These are phyloP conservation scores for Eremomyces bilateralis DNA, from an alignment of 495 filamentous ascomycete genomes.

Conservation along the genomic window DNA sequence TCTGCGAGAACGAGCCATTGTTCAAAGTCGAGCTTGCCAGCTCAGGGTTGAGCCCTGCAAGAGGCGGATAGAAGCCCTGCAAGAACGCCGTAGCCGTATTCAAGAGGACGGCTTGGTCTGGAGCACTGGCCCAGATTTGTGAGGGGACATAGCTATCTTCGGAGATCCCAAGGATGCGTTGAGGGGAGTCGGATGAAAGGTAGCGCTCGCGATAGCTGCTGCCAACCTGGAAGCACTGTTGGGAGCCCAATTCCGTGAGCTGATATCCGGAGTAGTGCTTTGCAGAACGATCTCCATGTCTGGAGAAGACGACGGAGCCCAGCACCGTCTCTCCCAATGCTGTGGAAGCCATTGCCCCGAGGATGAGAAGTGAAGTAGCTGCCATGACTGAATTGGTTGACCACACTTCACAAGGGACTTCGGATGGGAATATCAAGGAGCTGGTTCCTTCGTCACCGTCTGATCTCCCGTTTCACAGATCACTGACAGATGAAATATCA, in stretches of 20 bases:
- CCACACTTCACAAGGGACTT: too few species aligned
- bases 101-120: constrained; percentile 18
- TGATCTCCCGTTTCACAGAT: too few species aligned
- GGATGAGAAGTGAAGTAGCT: too few species aligned
- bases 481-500: too few species aligned
- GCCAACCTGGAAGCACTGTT: constrained; percentile 36
- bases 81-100: constrained; percentile 26
- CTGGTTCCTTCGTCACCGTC: too few species aligned
- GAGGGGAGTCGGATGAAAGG: constrained; percentile 25
- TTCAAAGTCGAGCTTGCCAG: neutral
- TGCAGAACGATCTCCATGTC: constrained; percentile 41
- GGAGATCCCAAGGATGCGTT: constrained; percentile 34
- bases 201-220: constrained; percentile 42
- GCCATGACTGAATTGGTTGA: too few species aligned
- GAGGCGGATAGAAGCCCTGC: constrained; percentile 41
- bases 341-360: too few species aligned
- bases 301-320: constrained; percentile 39
- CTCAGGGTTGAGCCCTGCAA: constrained; percentile 13
- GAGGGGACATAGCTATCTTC: constrained; percentile 31
- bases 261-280: constrained; percentile 30
- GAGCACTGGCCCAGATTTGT: constrained; percentile 33
- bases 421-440: too few species aligned
- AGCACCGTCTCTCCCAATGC: constrained; percentile 40
- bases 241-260: constrained; percentile 38
- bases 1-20: neutral